Base-by-base conservation (phyloP, 2,329 filamentous ascomycete genomes). In the Botryotinia convoluta region DNA sequence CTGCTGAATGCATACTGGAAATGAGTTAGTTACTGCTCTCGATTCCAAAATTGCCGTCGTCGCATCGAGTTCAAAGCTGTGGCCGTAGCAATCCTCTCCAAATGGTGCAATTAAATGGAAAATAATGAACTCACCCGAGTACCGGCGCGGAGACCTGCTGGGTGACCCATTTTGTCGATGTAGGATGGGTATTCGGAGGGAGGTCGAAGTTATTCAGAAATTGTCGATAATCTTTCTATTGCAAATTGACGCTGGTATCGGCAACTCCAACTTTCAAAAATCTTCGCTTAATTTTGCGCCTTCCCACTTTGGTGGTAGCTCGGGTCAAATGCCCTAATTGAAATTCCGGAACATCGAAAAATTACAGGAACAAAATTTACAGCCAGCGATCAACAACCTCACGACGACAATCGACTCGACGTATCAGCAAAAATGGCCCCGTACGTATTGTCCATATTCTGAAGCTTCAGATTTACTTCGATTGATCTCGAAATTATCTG, bases 81-180 rank as follows among this genome's bases (percentile, higher is more conserved):
- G 20, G 48, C 60, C 69, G 71, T 61, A 71, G 59, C 51, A 70
- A 32, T 42, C 65, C 29, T 70, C 65, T 39, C 20, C 2, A 14
- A 54, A 22, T 29, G 22, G 32, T 44, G 16, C 42, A 44, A 20
- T 37, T 67, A 32, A 45, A 18, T 18, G 51, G 62, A 37, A 60
- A 69, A 51, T 29, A 32, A 37, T 9, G 9, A 29, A 90, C 90
- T 80, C 90, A 92, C 90, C 86, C 93, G 92, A 86, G 93, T 95
- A 86, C 93, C 93, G 84, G 92, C 89, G 85, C 93, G 90, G 84
- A 95, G 90, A 94, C 93, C 93, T 87, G 91, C 90, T 82, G 93
- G 89, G 88, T 95, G 92, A 83, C 82, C 83, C 81, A 83, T 85
- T 81, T 84, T 85, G 77, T 78, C 78, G 74, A 75, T 74, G 26